Evolutionary conservation across 2,329 filamentous ascomycete species (phyloP), one percentile per base, ranked within the genome.

Genomic region (Paraconiothyrium brasiliense): DNA sequence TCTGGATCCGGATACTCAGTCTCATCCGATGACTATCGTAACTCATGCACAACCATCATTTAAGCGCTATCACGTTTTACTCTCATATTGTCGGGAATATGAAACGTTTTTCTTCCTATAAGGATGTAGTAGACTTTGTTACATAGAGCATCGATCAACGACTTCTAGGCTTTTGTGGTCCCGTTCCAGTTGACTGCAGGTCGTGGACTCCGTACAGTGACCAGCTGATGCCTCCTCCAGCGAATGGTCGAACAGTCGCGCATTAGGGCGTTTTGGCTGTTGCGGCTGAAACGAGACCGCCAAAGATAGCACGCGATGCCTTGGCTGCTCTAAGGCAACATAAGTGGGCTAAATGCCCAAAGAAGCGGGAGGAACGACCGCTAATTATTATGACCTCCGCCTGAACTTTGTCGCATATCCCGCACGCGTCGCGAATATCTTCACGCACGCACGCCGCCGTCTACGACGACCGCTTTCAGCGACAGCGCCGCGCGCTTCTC

Each of bases 331-430:
- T 56, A 51, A 22, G 51, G 20, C 44, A 34, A 9, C 64, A 56
- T 71, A 71, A 67, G 63, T 65, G 57, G 47, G 54, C 65, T 67
- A 71, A 72, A 71, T 70, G 61, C 63, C 71, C 71, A 64, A 73
- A 67, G 60, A 57, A 70, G 63, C 63, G 64, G 58, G 57, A 54
- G 57, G 61, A 68, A 60, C 57, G 63, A 67, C 71, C 63, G 65
- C 70, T 73, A 75, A 75, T 74, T 75, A 68, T 63, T 67, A 63
- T 61, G 24, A 43, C 47, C 27, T 20, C 55, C 57, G 51, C 60
- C 46, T 58, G 59, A 63, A 63, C 61, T 43, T 59, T 59, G 64
- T 57, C 65, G 65, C 66, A 62, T 63, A 60, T 24, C 35, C 46
- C 59, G 54, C 59, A 57, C 61, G 64, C 63, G 62, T 56, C 57